A percentile compares a stretch with the other conserved stretches of the same genome.
These are phyloP conservation scores for Cornus florida DNA, from an alignment of 148 eudicot species.

Conservation along the genomic window DNA sequence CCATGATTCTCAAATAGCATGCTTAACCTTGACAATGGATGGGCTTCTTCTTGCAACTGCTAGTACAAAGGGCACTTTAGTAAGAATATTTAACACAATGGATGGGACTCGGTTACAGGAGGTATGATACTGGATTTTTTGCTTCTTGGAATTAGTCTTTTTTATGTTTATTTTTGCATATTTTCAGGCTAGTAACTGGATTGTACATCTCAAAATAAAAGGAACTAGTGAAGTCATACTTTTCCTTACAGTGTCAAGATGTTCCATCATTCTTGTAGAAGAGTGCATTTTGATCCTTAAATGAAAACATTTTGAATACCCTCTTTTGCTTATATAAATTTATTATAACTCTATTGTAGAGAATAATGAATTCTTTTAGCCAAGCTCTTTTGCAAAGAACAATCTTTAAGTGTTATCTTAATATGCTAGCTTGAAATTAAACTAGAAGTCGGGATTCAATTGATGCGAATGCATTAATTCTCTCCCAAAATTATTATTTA, in stretches of 20 bases:
- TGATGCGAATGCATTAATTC: background rate
- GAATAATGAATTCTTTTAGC: background rate
- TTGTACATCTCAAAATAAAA: background rate
- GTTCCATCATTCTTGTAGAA: background rate
- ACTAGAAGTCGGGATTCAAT: background rate
- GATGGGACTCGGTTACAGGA: constrained; percentile 96
- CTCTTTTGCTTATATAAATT: background rate
- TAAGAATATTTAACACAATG: constrained; percentile 89
- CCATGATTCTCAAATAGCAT: constrained; percentile 86
- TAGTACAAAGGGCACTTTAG: constrained; percentile 82
- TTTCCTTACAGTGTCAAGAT: background rate
- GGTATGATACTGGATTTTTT: constrained; percentile 45
- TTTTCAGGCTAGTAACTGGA: background rate
- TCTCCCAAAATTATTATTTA: background rate
- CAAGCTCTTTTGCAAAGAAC: background rate
- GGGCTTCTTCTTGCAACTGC: constrained; percentile 98
- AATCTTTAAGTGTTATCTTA: too few species aligned
- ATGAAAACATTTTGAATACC: too few species aligned
- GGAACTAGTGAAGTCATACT: background rate
- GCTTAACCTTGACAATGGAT: constrained; percentile 86
- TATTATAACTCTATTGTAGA: background rate
- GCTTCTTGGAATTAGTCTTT: background rate
- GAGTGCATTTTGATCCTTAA: background rate
- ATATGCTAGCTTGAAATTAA: background rate
- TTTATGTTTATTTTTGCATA: background rate